phyloP scores from a whole-genome alignment of 345 rosid genomes.

The Moricandia moricandioides region DNA sequence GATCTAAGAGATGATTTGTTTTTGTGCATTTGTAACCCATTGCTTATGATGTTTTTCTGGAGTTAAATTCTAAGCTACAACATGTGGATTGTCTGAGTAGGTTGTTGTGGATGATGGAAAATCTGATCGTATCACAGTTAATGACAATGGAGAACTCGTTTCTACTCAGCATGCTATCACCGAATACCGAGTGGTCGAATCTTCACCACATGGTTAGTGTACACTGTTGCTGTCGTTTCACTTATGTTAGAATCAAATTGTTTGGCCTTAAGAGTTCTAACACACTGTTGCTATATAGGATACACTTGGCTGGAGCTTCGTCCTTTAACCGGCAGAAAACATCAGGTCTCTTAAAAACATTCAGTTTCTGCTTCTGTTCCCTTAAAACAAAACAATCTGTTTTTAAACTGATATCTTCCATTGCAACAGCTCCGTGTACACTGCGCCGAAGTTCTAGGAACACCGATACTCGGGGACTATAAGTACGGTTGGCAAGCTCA shows the following conservation, averaged over 20 bases:
- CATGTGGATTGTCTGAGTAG: conserved; percentile 37
- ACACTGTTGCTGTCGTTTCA: neutral
- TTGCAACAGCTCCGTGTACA: conserved; percentile 82
- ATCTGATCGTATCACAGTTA: conserved; percentile 80
- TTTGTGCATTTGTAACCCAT: neutral
- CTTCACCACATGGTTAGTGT: conserved; percentile 63
- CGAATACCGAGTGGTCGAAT: conserved; percentile 64
- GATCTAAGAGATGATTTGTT: neutral
- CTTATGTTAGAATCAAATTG: neutral
- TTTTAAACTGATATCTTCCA: neutral
- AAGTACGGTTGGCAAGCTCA: conserved; percentile 93
- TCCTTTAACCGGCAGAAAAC: conserved; percentile 94
- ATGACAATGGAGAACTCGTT: conserved; percentile 42
- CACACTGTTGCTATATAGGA: conserved; percentile 47
- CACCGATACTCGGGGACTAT: conserved; percentile 91
- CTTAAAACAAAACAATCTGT: too few relatives aligned
- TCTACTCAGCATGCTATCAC: conserved; percentile 83
- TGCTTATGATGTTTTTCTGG: neutral
- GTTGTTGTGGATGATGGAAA: conserved; percentile 83
- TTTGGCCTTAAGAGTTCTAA: neutral
- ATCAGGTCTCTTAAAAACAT: conserved; percentile 56
- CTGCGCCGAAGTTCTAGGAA: conserved; percentile 87
- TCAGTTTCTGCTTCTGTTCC: neutral
- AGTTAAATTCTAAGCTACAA: neutral
- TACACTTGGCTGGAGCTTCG: conserved; percentile 85